Evolutionary conservation across 805 yeast species (phyloP).

Genomic region (Kuraishia borneana): DNA sequence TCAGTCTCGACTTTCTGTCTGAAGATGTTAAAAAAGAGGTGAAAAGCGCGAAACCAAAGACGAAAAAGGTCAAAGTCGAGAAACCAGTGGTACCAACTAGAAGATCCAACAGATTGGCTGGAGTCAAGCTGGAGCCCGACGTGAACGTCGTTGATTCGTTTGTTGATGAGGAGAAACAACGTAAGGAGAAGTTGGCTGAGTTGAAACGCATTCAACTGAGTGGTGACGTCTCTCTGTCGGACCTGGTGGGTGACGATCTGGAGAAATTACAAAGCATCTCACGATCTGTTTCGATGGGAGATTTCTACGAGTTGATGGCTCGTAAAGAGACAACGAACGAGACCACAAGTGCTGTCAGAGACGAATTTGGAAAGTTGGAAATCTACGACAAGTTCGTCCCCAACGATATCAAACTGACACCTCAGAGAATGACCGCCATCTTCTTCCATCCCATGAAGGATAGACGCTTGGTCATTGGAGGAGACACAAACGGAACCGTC

Average conservation of each 20-base stretch:
- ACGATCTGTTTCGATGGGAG: slow-evolving; percentile 53
- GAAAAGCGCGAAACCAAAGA: slow-evolving; percentile 10
- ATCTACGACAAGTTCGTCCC: slow-evolving; percentile 53
- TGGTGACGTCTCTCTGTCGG: slow-evolving; percentile 57
- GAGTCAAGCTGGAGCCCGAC: slow-evolving; percentile 45
- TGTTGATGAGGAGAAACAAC: slow-evolving; percentile 19
- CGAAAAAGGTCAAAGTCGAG: slow-evolving; percentile 12
- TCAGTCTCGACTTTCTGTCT: slow-evolving; percentile 54
- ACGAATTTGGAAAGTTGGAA: slow-evolving; percentile 38
- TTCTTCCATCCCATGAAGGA: slow-evolving; percentile 64
- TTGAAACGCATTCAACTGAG: slow-evolving; percentile 46
- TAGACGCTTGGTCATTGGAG: slow-evolving; percentile 63
- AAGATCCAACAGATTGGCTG: slow-evolving; percentile 71
- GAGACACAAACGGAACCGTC: slow-evolving; percentile 78
- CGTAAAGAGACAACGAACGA: slow-evolving; percentile 22
- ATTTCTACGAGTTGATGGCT: slow-evolving; percentile 47
- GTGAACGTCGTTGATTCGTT: slow-evolving; percentile 23
- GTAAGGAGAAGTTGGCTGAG: slow-evolving; percentile 30
- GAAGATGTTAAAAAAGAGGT: slow-evolving; percentile 38
- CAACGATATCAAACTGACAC: slow-evolving; percentile 57
- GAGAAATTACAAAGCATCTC: slow-evolving; percentile 27
- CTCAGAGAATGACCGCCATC: slow-evolving; percentile 64
- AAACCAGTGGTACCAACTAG: slow-evolving; percentile 43
- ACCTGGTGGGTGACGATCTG: slow-evolving; percentile 26
- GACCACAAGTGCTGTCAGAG: slow-evolving; percentile 35